phyloP scores from a whole-genome alignment of 345 rosid species.

The Isatis tinctoria region DNA sequence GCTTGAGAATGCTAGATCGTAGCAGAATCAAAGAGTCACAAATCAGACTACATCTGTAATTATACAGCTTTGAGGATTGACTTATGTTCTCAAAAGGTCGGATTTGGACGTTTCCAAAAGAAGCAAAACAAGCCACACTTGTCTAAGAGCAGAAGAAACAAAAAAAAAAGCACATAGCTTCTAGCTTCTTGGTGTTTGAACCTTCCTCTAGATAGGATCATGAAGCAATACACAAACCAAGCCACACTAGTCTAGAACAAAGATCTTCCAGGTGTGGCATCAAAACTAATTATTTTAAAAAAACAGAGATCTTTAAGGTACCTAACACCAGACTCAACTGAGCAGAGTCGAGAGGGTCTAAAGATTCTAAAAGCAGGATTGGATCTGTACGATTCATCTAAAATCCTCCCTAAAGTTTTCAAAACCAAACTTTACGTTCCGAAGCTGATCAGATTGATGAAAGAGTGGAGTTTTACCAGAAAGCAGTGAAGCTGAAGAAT shows the following conservation, averaged over 20 bases:
- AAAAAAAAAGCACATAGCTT: background rate
- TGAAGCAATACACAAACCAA: constrained; percentile 7
- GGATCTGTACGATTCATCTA: constrained; percentile 21
- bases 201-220: constrained; percentile 4
- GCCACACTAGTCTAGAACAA: constrained; percentile 1
- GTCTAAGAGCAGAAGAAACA: background rate
- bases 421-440: background rate
- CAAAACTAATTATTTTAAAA: background rate
- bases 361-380: background rate
- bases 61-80: background rate
- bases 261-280: constrained; percentile 1
- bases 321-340: background rate
- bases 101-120: background rate
- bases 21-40: constrained; percentile 1
- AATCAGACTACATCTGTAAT: background rate
- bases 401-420: background rate
- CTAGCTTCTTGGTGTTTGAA: background rate
- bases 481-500: constrained; percentile 68
- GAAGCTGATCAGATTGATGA: background rate
- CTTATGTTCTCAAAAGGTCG: background rate
- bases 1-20: background rate
- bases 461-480: constrained; percentile 46
- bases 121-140: background rate
- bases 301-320: background rate
- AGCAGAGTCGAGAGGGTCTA: background rate